Percentiles rank a stretch among this genome's conserved stretches.
Evolutionary conservation across 352 stramenopile species (phyloP).

Genomic region (Phytophthora cajani): DNA sequence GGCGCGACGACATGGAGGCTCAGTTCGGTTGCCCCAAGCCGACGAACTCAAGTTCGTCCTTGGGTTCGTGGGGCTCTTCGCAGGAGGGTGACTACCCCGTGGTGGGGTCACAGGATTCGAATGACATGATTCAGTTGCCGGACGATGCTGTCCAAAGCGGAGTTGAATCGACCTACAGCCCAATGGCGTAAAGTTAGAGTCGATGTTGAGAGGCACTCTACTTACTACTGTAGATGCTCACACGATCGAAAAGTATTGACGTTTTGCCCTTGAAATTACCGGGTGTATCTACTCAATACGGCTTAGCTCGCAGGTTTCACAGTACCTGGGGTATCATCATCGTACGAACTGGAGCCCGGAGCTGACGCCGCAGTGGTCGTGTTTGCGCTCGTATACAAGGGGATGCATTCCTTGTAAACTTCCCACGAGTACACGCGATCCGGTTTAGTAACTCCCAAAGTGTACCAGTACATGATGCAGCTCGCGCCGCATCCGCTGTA

Average conservation of each 20-base stretch:
- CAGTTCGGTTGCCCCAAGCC: constrained; percentile 45
- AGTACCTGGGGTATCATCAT: neutral
- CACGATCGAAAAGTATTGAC: neutral
- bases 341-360: too few species aligned
- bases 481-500: constrained; percentile 34
- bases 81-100: neutral
- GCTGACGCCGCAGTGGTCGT: neutral
- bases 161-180: neutral
- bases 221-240: neutral
- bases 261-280: neutral
- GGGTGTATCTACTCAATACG: neutral
- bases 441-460: constrained; percentile 36
- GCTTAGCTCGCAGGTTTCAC: neutral
- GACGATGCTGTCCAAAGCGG: neutral
- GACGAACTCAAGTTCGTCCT: constrained; percentile 10
- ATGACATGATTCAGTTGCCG: constrained; percentile 30
- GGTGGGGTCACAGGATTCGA: neutral
- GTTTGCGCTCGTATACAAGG: constrained; percentile 16
- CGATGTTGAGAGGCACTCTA: neutral
- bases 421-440: constrained; percentile 45
- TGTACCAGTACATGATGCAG: constrained; percentile 44
- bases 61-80: neutral
- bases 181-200: neutral
- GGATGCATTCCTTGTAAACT: constrained; percentile 54
- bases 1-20: constrained; percentile 41